Conservation (phyloP, 352 stramenopile genomes). For the Phytophthora constricta region DNA sequence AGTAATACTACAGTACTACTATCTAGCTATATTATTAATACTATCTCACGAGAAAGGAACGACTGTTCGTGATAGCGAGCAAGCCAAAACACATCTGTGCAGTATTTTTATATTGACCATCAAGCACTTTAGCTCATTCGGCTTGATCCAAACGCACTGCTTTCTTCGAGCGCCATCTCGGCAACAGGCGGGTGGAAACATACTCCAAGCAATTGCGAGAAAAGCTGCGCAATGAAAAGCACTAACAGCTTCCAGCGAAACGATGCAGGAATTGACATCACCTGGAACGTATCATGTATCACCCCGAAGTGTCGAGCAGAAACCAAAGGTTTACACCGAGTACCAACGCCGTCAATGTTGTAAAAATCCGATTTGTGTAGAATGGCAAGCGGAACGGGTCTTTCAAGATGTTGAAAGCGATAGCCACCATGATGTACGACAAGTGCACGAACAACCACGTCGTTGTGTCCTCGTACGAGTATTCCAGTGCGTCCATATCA, state of each 20-base stretch:
- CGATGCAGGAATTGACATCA: slow-evolving; percentile 43
- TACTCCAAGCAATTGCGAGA: slow-evolving; percentile 38
- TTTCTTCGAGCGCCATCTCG: slow-evolving; percentile 8
- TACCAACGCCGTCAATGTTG: slow-evolving; percentile 28
- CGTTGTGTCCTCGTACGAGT: slow-evolving; percentile 55
- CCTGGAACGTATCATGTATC: slow-evolving; percentile 54
- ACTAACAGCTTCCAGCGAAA: slow-evolving; percentile 53
- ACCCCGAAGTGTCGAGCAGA: slow-evolving; percentile 46
- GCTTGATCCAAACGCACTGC: neutral
- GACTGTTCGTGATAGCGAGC: too few species aligned
- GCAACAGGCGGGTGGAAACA: slow-evolving; percentile 31
- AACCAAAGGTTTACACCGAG: slow-evolving; percentile 61
- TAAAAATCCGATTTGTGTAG: slow-evolving; percentile 56
- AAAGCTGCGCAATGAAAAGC: slow-evolving; percentile 49
- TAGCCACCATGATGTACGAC: slow-evolving; percentile 57
- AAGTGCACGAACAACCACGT: slow-evolving; percentile 69
- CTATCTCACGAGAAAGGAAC: too few species aligned
- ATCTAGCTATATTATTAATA: too few species aligned
- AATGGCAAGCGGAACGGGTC: slow-evolving; percentile 56
- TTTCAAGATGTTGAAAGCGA: slow-evolving; percentile 61
- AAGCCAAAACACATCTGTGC: neutral
- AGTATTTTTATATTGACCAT: neutral
- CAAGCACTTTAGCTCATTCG: neutral
- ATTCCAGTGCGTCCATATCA: slow-evolving; percentile 42
- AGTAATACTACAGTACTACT: too few species aligned